Evolutionary conservation across 1,284 basidiomycete genomes (phyloP).

Genomic region (Austroboletus niveus): DNA sequence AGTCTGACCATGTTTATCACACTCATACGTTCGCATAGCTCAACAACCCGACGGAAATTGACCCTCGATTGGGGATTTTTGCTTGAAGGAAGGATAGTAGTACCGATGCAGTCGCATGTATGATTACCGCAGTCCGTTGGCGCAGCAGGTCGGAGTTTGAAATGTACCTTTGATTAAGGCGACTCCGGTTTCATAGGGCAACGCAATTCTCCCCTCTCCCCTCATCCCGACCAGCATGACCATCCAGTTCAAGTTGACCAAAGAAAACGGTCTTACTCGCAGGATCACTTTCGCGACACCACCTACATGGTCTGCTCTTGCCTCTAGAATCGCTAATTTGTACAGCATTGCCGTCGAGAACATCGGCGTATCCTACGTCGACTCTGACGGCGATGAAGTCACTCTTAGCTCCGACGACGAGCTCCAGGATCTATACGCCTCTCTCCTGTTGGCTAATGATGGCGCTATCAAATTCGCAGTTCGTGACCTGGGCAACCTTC

Average conservation of each 20-base stretch:
- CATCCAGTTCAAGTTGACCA: slow-evolving; percentile 55
- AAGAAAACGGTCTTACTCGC: slow-evolving; percentile 50
- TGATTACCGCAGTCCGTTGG: slow-evolving; percentile 6
- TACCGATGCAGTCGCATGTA: not conserved
- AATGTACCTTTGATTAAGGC: slow-evolving; percentile 22
- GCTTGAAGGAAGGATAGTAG: slow-evolving; percentile 39
- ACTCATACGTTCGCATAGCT: slow-evolving; percentile 40
- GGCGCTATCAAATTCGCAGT: slow-evolving; percentile 56
- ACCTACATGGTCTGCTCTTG: slow-evolving; percentile 57
- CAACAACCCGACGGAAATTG: slow-evolving; percentile 69
- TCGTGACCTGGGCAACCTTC: slow-evolving; percentile 52
- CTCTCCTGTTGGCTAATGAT: slow-evolving; percentile 4
- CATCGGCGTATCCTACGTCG: slow-evolving; percentile 66
- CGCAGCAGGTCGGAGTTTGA: slow-evolving; percentile 46
- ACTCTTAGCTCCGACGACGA: slow-evolving; percentile 71
- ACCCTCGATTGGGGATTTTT: slow-evolving; percentile 63
- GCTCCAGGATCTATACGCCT: slow-evolving; percentile 40
- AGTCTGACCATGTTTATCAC: not conserved
- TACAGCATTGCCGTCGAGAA: slow-evolving; percentile 55
- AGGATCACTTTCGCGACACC: slow-evolving; percentile 50
- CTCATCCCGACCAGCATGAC: slow-evolving; percentile 37
- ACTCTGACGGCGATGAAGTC: slow-evolving; percentile 67
- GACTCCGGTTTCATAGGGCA: not conserved
- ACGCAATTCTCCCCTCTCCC: slow-evolving; percentile 5
- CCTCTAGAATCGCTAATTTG: slow-evolving; percentile 51